A percentile compares a stretch with the other conserved stretches of the same genome.
Evolutionary conservation across 176 grass and related monocot genomes (phyloP).

Genomic region (Eragrostis curvula): DNA sequence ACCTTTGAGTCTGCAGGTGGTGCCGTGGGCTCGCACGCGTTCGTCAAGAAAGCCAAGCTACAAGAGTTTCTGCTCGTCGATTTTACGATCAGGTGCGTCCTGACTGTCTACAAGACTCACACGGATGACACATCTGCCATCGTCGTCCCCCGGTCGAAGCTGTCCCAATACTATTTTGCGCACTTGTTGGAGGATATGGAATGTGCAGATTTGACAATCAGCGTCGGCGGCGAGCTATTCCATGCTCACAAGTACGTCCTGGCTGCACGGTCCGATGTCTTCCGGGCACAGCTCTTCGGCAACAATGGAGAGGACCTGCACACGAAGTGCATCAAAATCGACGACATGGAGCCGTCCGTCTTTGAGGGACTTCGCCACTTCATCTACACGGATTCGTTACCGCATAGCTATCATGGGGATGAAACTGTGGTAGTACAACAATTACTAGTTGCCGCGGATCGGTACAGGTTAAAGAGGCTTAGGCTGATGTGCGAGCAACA

Average conservation of each 20-base stretch:
- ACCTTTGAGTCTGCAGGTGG: too few relatives aligned
- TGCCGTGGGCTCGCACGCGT: too few relatives aligned
- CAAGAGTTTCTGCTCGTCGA: too few relatives aligned
- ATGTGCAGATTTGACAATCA: conserved; percentile 27
- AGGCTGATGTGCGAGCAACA: conserved; percentile 8
- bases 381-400: conserved; percentile 7
- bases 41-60: too few relatives aligned
- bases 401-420: neutral
- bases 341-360: neutral
- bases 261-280: conserved; percentile 29
- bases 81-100: too few relatives aligned
- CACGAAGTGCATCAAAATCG: neutral
- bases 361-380: conserved; percentile 38
- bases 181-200: neutral
- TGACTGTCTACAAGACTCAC: too few relatives aligned
- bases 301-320: neutral
- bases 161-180: too few relatives aligned
- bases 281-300: conserved; percentile 25
- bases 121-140: too few relatives aligned
- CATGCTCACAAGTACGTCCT: conserved; percentile 20
- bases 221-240: neutral
- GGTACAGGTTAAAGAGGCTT: conserved; percentile 27
- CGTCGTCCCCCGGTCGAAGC: too few relatives aligned
- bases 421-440: neutral
- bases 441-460: conserved; percentile 23